Conservation (phyloP, 331 rosid genomes). For the Acacia pycnantha region DNA sequence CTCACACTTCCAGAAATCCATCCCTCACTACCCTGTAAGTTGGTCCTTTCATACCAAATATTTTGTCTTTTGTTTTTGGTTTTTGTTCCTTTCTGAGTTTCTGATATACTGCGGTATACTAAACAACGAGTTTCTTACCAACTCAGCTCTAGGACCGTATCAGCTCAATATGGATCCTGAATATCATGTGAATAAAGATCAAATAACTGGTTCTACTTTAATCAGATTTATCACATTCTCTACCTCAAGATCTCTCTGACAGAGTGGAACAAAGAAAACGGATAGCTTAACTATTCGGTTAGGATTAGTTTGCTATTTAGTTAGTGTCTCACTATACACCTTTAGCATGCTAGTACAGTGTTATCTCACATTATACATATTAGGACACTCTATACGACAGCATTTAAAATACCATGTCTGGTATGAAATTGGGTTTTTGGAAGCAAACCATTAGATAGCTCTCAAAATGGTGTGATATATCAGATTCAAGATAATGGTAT, state of each 20-base stretch:
- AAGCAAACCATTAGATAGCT: background rate
- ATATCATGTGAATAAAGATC: slow-evolving; percentile 35
- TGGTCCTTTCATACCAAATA: slow-evolving; percentile 1
- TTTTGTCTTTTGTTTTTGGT: background rate
- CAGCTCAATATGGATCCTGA: slow-evolving; percentile 35
- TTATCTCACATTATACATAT: background rate
- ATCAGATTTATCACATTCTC: background rate
- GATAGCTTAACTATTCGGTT: background rate
- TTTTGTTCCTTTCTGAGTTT: background rate
- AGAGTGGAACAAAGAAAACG: background rate
- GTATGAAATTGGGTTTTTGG: background rate
- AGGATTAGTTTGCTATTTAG: background rate
- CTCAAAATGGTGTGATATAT: background rate
- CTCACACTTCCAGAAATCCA: slow-evolving; percentile 41
- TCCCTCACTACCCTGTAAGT: slow-evolving; percentile 57
- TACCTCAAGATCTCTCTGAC: background rate
- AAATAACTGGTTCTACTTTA: slow-evolving; percentile 30
- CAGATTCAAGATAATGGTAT: background rate
- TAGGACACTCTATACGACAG: background rate
- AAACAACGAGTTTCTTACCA: slow-evolving; percentile 50
- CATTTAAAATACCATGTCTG: background rate
- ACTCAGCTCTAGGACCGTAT: background rate
- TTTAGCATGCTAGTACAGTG: background rate
- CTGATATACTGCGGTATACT: slow-evolving; percentile 47
- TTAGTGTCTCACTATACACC: background rate